Evolutionary conservation across 352 stramenopile species (phyloP).

Genomic region (Aphanomyces euteiches): DNA sequence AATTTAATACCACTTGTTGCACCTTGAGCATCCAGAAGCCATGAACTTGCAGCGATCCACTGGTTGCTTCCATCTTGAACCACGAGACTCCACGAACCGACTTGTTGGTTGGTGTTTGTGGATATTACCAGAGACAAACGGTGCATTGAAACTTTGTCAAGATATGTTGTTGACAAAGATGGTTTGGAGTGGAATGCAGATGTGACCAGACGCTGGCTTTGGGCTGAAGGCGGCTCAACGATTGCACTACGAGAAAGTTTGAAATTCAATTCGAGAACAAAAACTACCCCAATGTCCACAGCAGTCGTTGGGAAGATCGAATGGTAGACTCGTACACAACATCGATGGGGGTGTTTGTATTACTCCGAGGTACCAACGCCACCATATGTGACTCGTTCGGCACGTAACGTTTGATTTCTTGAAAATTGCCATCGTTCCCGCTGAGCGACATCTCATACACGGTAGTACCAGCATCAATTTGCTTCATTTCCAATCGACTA

Average conservation of each 20-base stretch:
- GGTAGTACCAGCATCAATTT: constrained; percentile 9
- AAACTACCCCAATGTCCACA: constrained; percentile 90
- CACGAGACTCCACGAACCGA: constrained; percentile 10
- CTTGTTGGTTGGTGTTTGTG: constrained; percentile 12
- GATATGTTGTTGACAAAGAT: neutral
- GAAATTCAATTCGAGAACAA: constrained; percentile 19
- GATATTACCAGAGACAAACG: neutral
- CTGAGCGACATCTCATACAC: neutral
- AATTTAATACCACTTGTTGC: constrained; percentile 10
- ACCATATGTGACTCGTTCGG: constrained; percentile 66
- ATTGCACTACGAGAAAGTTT: neutral
- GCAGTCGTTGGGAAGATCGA: constrained; percentile 80
- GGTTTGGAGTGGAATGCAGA: neutral
- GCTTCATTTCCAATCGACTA: constrained; percentile 19
- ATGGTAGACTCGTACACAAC: constrained; percentile 93
- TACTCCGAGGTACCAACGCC: neutral
- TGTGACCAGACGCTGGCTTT: neutral
- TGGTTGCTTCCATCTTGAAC: neutral
- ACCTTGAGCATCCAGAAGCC: constrained; percentile 13
- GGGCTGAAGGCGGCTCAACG: neutral
- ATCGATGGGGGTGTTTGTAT: constrained; percentile 62
- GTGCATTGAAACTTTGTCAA: neutral
- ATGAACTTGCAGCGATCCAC: neutral
- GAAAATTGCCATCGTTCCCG: neutral
- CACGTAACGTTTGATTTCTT: constrained; percentile 63